Evolutionary conservation across 2,329 filamentous ascomycete genomes (phyloP), one percentile per base, ranked within the genome.

Genomic region (Hypoxylon sp.): DNA sequence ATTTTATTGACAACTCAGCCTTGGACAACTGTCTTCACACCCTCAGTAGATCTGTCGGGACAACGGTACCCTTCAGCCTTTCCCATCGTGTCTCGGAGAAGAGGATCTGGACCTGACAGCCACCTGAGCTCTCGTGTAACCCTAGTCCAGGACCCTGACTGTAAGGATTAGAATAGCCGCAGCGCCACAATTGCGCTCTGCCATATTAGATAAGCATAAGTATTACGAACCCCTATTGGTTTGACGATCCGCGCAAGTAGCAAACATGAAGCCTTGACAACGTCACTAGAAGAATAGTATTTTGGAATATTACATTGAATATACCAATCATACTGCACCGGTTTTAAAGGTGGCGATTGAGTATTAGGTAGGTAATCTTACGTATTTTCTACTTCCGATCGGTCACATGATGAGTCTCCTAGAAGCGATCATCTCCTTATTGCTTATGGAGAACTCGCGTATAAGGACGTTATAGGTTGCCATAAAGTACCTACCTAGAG

Each of bases 1-100:
- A 71, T 63, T 67, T 67, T 71, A 60, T 71, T 71, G 68, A 71
- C 68, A 71, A 71, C 68, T 71, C 68, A 71, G 68, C 68, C 68
- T 67, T 71, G 68, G 68, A 71, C 68, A 71, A 69, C 68, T 71
- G 68, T 71, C 68, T 71, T 69, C 65, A 71, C 68, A 69, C 65
- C 68, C 68, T 69, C 68, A 71, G 32, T 34, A 63, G 56, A 59
- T 65, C 51, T 65, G 21, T 65, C 46, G 55, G 57, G 52, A 56
- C 43, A 61, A 60, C 63, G 57, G 59, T 60, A 38, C 52, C 25
- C 51, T 60, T 67, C 60, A 67, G 67, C 63, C 67, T 61, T 61
- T 55, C 62, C 34, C 36, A 51, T 60, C 48, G n/a, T 68, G 65
- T 70, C 60, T 68, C 49, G 64, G 65, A 56, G 60, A 60, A 56